Conservation (phyloP, 768 basidiomycete genomes). For the Leccinum fibrillosum region DNA sequence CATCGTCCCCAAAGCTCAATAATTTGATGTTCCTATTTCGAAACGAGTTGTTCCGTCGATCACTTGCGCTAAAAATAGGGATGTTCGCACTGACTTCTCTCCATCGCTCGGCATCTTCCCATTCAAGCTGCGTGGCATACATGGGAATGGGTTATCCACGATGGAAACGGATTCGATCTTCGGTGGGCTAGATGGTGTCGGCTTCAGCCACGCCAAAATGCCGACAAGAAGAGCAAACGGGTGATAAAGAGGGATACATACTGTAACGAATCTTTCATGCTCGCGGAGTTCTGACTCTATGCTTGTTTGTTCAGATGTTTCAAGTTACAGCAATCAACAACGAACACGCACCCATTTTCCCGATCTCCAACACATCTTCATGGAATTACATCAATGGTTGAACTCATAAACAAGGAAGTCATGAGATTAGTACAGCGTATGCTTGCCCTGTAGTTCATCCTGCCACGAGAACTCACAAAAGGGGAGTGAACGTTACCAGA, state of each 20-base stretch:
- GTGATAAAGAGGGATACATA: slow-evolving; percentile 6
- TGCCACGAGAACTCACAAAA: too few relatives aligned
- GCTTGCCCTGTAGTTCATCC: too few relatives aligned
- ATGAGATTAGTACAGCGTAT: too few relatives aligned
- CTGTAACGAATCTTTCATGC: too few relatives aligned
- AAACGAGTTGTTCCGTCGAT: background rate
- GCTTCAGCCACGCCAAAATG: background rate
- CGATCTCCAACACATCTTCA: too few relatives aligned
- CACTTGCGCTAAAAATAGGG: background rate
- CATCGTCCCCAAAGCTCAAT: slow-evolving; percentile 82
- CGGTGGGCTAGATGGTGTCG: slow-evolving; percentile 61
- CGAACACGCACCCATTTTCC: too few relatives aligned
- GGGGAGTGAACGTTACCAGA: too few relatives aligned
- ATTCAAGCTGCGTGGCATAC: slow-evolving; percentile 79
- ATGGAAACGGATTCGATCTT: slow-evolving; percentile 85
- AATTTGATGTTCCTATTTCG: slow-evolving; percentile 75
- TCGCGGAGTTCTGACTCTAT: slow-evolving; percentile 29
- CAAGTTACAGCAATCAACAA: too few relatives aligned
- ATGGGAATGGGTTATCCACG: slow-evolving; percentile 90
- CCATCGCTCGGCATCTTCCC: slow-evolving; percentile 67
- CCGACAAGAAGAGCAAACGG: too few relatives aligned
- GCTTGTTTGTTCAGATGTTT: background rate
- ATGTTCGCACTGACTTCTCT: slow-evolving; percentile 64
- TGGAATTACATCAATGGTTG: too few relatives aligned
- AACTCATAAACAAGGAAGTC: too few relatives aligned